Evolutionary conservation across 2,329 filamentous ascomycete species (phyloP).

Genomic region (Verruconis gallopava): DNA sequence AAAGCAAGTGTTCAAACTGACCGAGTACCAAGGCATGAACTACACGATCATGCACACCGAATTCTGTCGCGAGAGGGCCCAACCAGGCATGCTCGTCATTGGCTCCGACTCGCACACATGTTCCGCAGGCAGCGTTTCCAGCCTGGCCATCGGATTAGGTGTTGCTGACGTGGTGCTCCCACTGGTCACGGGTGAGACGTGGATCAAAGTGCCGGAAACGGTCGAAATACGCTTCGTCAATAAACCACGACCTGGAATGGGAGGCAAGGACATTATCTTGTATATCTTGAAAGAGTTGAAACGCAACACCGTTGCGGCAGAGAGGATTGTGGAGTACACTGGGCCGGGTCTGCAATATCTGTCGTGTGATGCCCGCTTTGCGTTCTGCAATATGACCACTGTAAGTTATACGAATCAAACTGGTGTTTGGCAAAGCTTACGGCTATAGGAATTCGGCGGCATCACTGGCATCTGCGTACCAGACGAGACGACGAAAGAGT

Average conservation of each 20-base stretch:
- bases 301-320: conserved; percentile 32
- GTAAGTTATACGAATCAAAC: conserved; percentile 8
- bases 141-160: conserved; percentile 33
- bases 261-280: conserved; percentile 35
- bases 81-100: conserved; percentile 32
- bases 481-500: conserved; percentile 25
- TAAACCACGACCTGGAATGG: conserved; percentile 23
- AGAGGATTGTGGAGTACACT: conserved; percentile 33
- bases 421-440: conserved; percentile 3
- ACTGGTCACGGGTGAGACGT: conserved; percentile 34
- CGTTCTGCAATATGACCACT: conserved; percentile 36
- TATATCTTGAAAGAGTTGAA: conserved; percentile 32
- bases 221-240: conserved; percentile 29
- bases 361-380: conserved; percentile 32
- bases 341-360: conserved; percentile 29
- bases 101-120: conserved; percentile 37
- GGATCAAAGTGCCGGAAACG: conserved; percentile 34
- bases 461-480: conserved; percentile 32
- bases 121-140: conserved; percentile 29
- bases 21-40: conserved; percentile 30
- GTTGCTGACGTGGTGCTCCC: conserved; percentile 33
- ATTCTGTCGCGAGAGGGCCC: conserved; percentile 30
- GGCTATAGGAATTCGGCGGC: conserved; percentile 27
- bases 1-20: conserved; percentile 30
- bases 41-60: conserved; percentile 37